phyloP scores from a whole-genome alignment of 306 rosid genomes.

The Sphenostylis stenocarpa region DNA sequence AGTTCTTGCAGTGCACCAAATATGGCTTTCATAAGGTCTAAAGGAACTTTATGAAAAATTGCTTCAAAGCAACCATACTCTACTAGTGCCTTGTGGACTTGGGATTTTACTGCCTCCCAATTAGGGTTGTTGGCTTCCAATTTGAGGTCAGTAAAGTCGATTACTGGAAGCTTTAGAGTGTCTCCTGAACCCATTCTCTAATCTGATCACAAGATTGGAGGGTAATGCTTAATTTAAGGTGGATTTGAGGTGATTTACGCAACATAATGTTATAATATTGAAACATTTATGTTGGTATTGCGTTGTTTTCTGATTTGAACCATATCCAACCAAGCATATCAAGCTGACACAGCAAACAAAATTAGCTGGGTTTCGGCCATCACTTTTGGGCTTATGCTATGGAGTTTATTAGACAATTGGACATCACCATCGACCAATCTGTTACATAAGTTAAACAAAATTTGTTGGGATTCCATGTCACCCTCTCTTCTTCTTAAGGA shows the following conservation, averaged over 20 bases:
- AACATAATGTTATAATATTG: neutral
- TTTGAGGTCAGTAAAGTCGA: conserved; percentile 47
- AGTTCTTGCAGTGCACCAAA: conserved; percentile 48
- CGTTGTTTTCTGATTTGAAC: neutral
- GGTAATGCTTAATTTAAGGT: neutral
- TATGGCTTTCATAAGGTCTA: conserved; percentile 41
- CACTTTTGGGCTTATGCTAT: neutral
- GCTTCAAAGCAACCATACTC: conserved; percentile 81
- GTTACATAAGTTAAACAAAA: neutral
- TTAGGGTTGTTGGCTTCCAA: conserved; percentile 34
- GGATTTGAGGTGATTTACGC: neutral
- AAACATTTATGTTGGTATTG: neutral
- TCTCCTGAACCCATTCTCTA: conserved; percentile 50
- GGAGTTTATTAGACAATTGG: too few species aligned
- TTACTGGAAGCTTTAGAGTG: conserved; percentile 51
- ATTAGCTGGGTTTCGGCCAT: neutral
- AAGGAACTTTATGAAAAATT: conserved; percentile 46
- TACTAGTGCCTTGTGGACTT: conserved; percentile 53
- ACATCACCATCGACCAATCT: too few species aligned
- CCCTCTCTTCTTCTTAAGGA: neutral
- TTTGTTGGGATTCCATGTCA: neutral
- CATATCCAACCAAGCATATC: neutral
- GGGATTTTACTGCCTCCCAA: conserved; percentile 59
- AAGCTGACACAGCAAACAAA: neutral
- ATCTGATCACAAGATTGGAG: conserved; percentile 17